These are phyloP conservation scores for Rhodotorula toruloides DNA, from an alignment of 768 basidiomycete species.

Conservation along the genomic window DNA sequence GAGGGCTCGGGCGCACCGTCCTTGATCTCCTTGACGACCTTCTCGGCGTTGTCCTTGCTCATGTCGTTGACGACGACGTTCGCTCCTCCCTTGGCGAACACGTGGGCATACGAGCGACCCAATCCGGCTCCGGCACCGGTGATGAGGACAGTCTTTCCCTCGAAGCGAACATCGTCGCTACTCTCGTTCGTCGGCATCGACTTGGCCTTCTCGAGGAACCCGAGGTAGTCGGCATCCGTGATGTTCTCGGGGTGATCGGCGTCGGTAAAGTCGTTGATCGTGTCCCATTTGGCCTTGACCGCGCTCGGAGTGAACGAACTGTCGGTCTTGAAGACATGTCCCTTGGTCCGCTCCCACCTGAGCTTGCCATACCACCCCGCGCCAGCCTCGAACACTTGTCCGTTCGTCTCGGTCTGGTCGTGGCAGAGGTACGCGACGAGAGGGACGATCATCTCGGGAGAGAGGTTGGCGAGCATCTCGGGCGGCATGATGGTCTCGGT, in stretches of 20 bases:
- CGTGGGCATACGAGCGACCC: conserved; percentile 81
- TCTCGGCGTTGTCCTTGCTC: conserved; percentile 71
- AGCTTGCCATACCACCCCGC: conserved; percentile 88
- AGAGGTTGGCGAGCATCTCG: conserved; percentile 64
- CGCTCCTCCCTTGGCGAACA: conserved; percentile 88
- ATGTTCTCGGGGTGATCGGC: conserved; percentile 41
- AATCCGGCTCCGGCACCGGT: conserved; percentile 94
- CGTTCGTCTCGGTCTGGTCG: conserved; percentile 54
- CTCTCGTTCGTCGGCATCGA: conserved; percentile 64
- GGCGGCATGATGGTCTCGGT: conserved; percentile 83
- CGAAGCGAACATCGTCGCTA: conserved; percentile 67
- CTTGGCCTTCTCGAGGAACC: conserved; percentile 62
- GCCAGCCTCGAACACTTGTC: conserved; percentile 84
- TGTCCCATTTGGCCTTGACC: conserved; percentile 76
- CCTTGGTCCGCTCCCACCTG: conserved; percentile 86
- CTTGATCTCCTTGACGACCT: conserved; percentile 80
- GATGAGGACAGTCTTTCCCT: conserved; percentile 83
- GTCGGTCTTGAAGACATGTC: conserved; percentile 83
- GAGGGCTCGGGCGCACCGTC: conserved; percentile 53
- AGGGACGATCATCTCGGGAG: conserved; percentile 90
- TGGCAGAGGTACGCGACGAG: conserved; percentile 74
- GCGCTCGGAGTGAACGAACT: conserved; percentile 88
- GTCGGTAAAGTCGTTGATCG: conserved; percentile 76
- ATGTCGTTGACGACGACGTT: conserved; percentile 97
- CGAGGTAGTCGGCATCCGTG: conserved; percentile 50